Base-by-base conservation (phyloP, 768 basidiomycete genomes). In the Termitomyces sp. region DNA sequence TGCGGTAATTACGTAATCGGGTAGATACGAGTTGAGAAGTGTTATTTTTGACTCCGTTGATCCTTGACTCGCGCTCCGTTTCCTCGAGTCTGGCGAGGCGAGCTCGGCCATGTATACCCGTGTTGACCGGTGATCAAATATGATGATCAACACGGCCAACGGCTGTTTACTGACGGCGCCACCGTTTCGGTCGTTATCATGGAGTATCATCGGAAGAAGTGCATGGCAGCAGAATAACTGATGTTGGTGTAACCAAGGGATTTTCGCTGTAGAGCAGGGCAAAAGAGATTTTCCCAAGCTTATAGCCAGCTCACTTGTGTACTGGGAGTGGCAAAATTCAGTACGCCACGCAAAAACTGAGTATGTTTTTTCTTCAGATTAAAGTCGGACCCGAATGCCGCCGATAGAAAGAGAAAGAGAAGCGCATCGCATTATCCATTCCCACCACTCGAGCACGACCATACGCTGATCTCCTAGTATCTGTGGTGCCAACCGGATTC, bases 161-260 rank as follows among this genome's bases (percentile, higher is more conserved):
- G 31, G 19, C 48, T 49, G 41, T 53, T 10, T 21, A 14, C 31
- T 33, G 17, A 30, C 35, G 54, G 19, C 38, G 54, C 54, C 45
- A 55, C 44, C 31, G 23, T 45, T 55, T 26, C 35, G 45, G 28
- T 48, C 15, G 17, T 48, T 30, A 33, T 31, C 30, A 35, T 45
- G 57, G 57, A 58, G 26, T 21, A 58, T 54, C 57, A 21, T 58
- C 57, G 57, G 57, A 37, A 33, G 40, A 50, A 50, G 26, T 28
- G n/a, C 19, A 40, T 53, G 42, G 14, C 35, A 58, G 19, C 5
- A 42, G 41, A 19, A 17, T 9, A 11, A 46, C 50, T 31, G 43
- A 28, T 45, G 26, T 50, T 14, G 9, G 49, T 35, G 35, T 38
- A 12, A 3, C 10, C 19, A 37, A 21, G 10, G 6, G 30, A 19